phyloP scores from a whole-genome alignment of 257 asterid genomes.

The Linaria vulgaris region DNA sequence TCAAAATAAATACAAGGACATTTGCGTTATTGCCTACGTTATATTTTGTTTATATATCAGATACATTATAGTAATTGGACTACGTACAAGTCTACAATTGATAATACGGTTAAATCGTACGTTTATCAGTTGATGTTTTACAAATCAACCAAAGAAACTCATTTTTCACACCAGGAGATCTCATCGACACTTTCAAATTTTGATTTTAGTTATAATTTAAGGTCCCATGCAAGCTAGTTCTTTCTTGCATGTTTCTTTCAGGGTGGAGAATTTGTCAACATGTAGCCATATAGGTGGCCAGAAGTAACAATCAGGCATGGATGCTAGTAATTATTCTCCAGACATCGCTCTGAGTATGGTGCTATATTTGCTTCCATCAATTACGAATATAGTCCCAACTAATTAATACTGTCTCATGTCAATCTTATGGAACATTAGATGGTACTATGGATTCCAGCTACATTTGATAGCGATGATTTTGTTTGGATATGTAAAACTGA shows the following conservation, averaged over 20 bases:
- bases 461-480: slow-evolving; percentile 32
- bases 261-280: slow-evolving; percentile 28
- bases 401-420: not conserved
- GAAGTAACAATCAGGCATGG: slow-evolving; percentile 34
- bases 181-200: not conserved
- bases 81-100: too few species aligned
- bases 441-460: slow-evolving; percentile 45
- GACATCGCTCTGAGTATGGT: slow-evolving; percentile 26
- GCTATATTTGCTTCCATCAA: slow-evolving; percentile 20
- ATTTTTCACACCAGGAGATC: too few species aligned
- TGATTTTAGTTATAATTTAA: slow-evolving; percentile 9
- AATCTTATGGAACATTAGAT: slow-evolving; percentile 9
- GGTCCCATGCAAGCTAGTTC: slow-evolving; percentile 32
- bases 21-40: too few species aligned
- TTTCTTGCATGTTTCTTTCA: slow-evolving; percentile 32
- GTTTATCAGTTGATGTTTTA: too few species aligned
- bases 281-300: slow-evolving; percentile 14
- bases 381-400: slow-evolving; percentile 10
- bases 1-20: too few species aligned
- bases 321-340: slow-evolving; percentile 23
- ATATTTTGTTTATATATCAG: too few species aligned
- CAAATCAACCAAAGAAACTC: too few species aligned
- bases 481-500: not conserved
- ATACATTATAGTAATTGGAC: too few species aligned
- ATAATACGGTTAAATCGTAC: too few species aligned